Base-by-base conservation (phyloP, 129 eudicot genomes). In the Pseudognaphalium luteoalbum region DNA sequence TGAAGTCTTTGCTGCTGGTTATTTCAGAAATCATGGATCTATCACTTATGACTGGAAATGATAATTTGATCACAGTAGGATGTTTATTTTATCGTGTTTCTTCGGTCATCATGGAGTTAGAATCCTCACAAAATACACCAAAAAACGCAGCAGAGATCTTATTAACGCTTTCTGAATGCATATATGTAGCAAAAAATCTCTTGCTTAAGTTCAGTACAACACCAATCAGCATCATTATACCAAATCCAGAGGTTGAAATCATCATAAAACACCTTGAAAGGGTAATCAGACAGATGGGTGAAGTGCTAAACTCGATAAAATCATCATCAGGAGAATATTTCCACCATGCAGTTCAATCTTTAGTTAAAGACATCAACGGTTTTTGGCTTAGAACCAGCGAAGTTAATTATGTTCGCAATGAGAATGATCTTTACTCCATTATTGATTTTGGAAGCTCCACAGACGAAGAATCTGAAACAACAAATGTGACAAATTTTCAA, bases 361-460 rank as follows among this genome's bases (percentile, higher is more conserved):
- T 88, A 57, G 68, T 83, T n/a, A 71, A 85, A 70, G 93, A 88
- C 19, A 88, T 88, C 88, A 86, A 83, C 30, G 59, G 39, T 68
- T 83, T 69, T 30, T 54, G 65, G 33, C 73, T 89, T 59, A 67
- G 63, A 58, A 67, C 70, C 35, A 71, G 62, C 28, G 59, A 22
- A 52, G 30, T n/a, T 64, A 76, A 37, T 20, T 20, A 76, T 76
- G 74, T 42, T 65, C 77, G 71, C 29, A 70, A 57, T 4, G 91
- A 86, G 68, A 59, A 74, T 20, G 96, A 90, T 82, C 88, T 90
- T 37, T 90, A 90, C 71, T 69, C 90, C 29, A 54, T 87, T 76
- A 74, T 62, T 29, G 78, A 74, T 54, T 5, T 75, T 6, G 86
- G 79, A 41, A 78, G 62, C 68, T 76, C 82, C 66, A 81, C 76